phyloP scores from a whole-genome alignment of 441 rosid genomes.

The Adansonia madagascariensis region DNA sequence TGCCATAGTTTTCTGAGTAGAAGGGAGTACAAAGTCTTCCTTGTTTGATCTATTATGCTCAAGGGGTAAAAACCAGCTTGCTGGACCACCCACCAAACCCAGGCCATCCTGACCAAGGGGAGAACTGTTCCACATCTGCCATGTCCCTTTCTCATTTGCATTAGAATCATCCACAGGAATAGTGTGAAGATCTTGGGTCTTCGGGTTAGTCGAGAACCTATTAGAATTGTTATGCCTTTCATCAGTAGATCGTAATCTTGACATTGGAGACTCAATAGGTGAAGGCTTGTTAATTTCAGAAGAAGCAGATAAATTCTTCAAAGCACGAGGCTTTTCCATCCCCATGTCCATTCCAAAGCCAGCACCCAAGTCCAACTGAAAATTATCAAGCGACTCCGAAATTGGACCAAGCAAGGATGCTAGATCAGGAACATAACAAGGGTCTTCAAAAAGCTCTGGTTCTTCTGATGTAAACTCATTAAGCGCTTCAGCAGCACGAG shows the following conservation, averaged over 20 bases:
- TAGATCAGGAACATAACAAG: conserved; percentile 88
- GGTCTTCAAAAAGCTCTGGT: conserved; percentile 85
- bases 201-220: conserved; percentile 46
- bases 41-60: conserved; percentile 51
- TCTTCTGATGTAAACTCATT: conserved; percentile 64
- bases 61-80: conserved; percentile 64
- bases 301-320: conserved; percentile 29
- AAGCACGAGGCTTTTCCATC: neutral
- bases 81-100: conserved; percentile 58
- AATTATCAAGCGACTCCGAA: conserved; percentile 87
- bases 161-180: conserved; percentile 40
- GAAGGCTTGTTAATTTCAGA: conserved; percentile 77
- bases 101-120: conserved; percentile 72
- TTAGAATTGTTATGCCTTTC: conserved; percentile 59
- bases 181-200: conserved; percentile 45
- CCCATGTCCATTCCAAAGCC: conserved; percentile 21
- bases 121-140: conserved; percentile 9
- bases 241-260: conserved; percentile 62
- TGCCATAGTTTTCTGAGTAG: conserved; percentile 47
- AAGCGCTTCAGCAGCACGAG: conserved; percentile 47
- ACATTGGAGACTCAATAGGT: conserved; percentile 87
- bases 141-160: conserved; percentile 37
- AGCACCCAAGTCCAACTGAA: conserved; percentile 67
- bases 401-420: conserved; percentile 86
- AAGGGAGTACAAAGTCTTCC: conserved; percentile 55